Base-by-base conservation (phyloP, 1,139 yeast species). In the Suhomyces chickasaworum region DNA sequence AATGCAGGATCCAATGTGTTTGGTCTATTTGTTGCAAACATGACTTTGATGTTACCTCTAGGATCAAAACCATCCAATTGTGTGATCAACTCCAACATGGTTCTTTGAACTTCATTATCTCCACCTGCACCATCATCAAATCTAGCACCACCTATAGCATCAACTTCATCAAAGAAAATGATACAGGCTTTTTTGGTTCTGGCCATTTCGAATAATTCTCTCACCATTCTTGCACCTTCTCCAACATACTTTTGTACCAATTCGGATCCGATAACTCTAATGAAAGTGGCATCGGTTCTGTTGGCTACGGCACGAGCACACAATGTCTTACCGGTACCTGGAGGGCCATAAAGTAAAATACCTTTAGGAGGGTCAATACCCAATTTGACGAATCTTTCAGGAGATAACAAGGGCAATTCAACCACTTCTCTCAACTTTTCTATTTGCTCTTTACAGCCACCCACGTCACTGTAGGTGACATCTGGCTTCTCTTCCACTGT, bases 91-190 rank as follows among this genome's bases (percentile, higher is more conserved):
- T 93, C 99, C 81, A 93, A 81, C 99, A 93, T 93, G 46, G 99
- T 93, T 75, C 99, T 83, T 71, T 93, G 99, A 46, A 93, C 99
- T 74, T 93, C 99, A 65, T 91, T 93, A 69, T 93, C 99, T 59
- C 99, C 99, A 58, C 99, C 99, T 16, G 98, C 99, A 58, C 98
- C 98, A 66, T 93, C 99, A 66, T 93, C 99, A 65, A 93, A 93
- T 68, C 99, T 84, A 7, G 98, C 98, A 23, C 98, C 98, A 54
- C 99, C 99, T 69, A 93, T 89, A 33, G 99, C 98, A 73, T 93
- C 99, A 55, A 93, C 87, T 75, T 93, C 99, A 71, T 93, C 99
- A 63, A 93, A 91, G 68, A 87, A 87, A 51, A 93, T 91, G 62
- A 93, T 93, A 70, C 97, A 91, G 4, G 99, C 98, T 64, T 91